Conservation (phyloP, 805 yeast genomes). For the Candida ipomoeae region DNA sequence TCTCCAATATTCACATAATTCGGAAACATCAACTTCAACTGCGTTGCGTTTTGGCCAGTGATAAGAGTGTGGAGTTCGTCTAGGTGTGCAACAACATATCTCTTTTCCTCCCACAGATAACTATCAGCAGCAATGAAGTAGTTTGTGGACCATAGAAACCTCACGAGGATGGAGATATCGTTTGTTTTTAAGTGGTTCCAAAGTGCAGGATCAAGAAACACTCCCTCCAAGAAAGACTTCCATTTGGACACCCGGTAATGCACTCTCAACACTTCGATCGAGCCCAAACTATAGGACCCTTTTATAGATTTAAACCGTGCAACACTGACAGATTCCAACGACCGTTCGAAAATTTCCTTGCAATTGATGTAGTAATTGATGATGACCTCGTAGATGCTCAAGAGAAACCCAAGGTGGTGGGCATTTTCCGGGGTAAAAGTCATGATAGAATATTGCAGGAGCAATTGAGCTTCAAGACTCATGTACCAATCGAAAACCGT, state of each 20-base stretch:
- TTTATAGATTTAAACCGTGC: conserved; percentile 14
- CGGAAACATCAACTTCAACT: conserved; percentile 40
- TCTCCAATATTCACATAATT: conserved; percentile 61
- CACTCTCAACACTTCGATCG: conserved; percentile 36
- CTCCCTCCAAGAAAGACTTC: conserved; percentile 21
- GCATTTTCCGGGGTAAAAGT: not conserved
- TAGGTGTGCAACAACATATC: conserved; percentile 32
- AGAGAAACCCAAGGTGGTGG: conserved; percentile 22
- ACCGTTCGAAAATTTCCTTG: conserved; percentile 24
- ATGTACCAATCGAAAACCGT: conserved; percentile 34
- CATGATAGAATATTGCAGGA: conserved; percentile 6
- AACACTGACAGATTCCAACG: conserved; percentile 18
- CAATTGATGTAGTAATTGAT: conserved; percentile 38
- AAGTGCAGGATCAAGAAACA: not conserved
- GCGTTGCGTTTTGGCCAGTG: not conserved
- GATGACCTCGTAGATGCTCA: conserved; percentile 45
- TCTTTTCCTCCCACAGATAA: conserved; percentile 29
- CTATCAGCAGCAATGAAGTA: conserved; percentile 21
- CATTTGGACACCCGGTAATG: conserved; percentile 47
- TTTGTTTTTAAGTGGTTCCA: not conserved
- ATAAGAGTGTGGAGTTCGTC: conserved; percentile 35
- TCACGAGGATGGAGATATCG: conserved; percentile 3
- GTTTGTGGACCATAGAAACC: conserved; percentile 31
- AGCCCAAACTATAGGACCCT: conserved; percentile 29
- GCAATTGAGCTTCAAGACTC: conserved; percentile 25